Conservation (phyloP, 306 rosid genomes). For the Vigna nakashimae region DNA sequence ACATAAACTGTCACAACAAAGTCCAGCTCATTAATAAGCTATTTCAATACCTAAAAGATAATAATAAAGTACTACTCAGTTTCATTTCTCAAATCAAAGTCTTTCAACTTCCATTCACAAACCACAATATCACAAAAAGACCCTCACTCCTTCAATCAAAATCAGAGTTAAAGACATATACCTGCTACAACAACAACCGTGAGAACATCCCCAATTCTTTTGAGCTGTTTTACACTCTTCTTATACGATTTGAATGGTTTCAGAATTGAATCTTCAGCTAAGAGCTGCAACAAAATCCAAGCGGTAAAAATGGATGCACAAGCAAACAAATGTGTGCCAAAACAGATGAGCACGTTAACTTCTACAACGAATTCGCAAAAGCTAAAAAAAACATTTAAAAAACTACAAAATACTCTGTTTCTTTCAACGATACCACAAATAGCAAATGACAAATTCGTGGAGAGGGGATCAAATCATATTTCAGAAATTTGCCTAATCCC, state of each 20-base stretch:
- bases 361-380: background rate
- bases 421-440: background rate
- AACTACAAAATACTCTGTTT: background rate
- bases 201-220: constrained; percentile 72
- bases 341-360: background rate
- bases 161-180: constrained; percentile 39
- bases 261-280: constrained; percentile 75
- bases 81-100: constrained; percentile 27
- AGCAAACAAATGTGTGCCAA: constrained; percentile 13
- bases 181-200: constrained; percentile 77
- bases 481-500: constrained; percentile 1
- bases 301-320: constrained; percentile 4
- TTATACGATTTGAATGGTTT: constrained; percentile 84
- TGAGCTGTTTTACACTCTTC: constrained; percentile 63
- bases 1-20: constrained; percentile 5
- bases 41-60: constrained; percentile 25
- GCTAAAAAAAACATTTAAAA: background rate
- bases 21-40: background rate
- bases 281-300: constrained; percentile 63
- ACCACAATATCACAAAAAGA: background rate
- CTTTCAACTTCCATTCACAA: constrained; percentile 28
- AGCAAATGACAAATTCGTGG: background rate
- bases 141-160: constrained; percentile 1
- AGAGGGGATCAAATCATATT: background rate
- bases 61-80: background rate